Evolutionary conservation across 169 alveolate species (phyloP).

Genomic region (Eimeria necatrix): DNA sequence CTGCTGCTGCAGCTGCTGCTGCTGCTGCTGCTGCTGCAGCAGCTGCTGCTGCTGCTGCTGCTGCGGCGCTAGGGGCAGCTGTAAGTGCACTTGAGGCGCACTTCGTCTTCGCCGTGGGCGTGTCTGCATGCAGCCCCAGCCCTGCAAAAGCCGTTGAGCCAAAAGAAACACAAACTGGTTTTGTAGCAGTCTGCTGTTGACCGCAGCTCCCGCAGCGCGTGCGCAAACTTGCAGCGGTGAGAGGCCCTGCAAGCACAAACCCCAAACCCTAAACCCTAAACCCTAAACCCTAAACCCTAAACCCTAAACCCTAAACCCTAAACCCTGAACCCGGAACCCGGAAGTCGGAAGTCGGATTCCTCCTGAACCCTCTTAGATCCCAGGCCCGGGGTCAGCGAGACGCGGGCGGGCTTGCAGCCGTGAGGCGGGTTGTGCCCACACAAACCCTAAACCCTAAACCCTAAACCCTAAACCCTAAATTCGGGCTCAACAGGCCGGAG

Average conservation of each 20-base stretch:
- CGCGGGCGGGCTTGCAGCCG: too few relatives aligned
- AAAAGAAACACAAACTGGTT: conserved; percentile 76
- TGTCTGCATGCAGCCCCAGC: conserved; percentile 70
- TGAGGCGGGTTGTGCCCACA: too few relatives aligned
- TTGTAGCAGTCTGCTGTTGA: conserved; percentile 74
- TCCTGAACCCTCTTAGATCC: background rate
- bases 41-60: conserved; percentile 17
- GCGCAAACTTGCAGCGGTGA: conserved; percentile 80
- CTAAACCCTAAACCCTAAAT: too few relatives aligned
- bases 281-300: background rate
- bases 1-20: background rate
- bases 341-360: background rate
- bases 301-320: background rate
- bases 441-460: too few relatives aligned
- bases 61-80: background rate
- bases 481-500: too few relatives aligned
- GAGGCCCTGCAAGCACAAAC: conserved; percentile 39
- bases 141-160: conserved; percentile 72
- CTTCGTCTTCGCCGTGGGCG: conserved; percentile 80
- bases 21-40: conserved; percentile 13
- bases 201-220: conserved; percentile 75
- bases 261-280: background rate
- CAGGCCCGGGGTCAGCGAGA: too few relatives aligned
- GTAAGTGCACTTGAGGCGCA: background rate
- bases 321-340: background rate